Evolutionary conservation across 192 early-diverging fungal species (phyloP), one percentile per base, ranked within the genome.

Genomic region (Backusella circina): DNA sequence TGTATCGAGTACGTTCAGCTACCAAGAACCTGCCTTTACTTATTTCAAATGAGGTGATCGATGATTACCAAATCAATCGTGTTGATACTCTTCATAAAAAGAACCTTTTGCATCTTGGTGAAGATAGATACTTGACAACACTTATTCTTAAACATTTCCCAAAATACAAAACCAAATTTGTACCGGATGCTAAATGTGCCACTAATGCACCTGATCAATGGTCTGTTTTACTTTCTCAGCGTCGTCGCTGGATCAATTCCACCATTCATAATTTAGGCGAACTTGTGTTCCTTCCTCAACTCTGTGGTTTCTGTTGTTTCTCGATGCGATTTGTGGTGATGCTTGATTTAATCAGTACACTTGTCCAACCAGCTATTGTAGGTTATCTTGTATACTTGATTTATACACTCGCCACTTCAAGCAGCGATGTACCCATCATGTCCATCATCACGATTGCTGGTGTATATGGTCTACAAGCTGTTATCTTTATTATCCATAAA

Each of bases 191-290:
- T 8, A 87, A 92, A 77, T 98, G 97, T 83, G 89, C 87, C 75
- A 99, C 98, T 64, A 93, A 89, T 72, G 98, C 94, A n/a, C 98
- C 98, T 4, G 98, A 98, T 75, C 90, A 90, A 78, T 97, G 95
- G 91, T 85, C 88, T 64, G 92, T 99, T 32, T 80, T 99, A 68
- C 81, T 99, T 32, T 99, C 98, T 12, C 98, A 99, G 82, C 93
- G 98, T 78, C 95, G 98, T 86, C 92, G 98, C 73, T 99, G 98
- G 98, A 99, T 99, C 80, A 99, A 99, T 87, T 98, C 96, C 35
- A 99, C 98, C 5, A 93, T 99, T 6, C 98, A 99, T 88, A 99
- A 99, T 79, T 85, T 98, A 75, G 89, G 97, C 75, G 98, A 99
- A 80, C 86, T 99, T 41, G 80, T 96, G 41, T 92, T 95, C 79